Evolutionary conservation across 139 green algal species (phyloP).

Genomic region (Trebouxia sp.): DNA sequence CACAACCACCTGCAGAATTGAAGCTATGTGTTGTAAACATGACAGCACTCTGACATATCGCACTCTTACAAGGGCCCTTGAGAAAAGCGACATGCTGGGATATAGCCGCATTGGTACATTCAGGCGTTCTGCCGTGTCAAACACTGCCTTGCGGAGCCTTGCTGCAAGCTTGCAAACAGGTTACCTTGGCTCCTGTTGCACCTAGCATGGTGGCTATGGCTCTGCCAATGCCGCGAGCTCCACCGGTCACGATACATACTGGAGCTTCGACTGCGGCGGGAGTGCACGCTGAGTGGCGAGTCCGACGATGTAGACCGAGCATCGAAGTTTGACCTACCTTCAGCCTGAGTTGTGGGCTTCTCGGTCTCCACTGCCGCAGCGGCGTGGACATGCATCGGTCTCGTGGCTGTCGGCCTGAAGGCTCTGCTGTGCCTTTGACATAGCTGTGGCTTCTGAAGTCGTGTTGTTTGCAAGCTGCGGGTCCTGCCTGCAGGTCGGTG

Average conservation of each 20-base stretch:
- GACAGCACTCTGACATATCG: neutral
- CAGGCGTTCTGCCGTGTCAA: neutral
- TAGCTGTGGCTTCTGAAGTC: neutral
- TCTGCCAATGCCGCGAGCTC: slow-evolving; percentile 91
- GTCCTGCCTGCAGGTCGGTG: neutral
- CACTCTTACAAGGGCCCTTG: neutral
- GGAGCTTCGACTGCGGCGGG: slow-evolving; percentile 24
- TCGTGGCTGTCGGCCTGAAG: neutral
- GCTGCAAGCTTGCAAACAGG: neutral
- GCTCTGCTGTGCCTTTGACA: neutral
- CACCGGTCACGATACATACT: slow-evolving; percentile 84
- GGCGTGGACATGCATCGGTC: neutral
- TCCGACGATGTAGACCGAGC: too few relatives aligned
- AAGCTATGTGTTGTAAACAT: neutral
- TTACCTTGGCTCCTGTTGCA: slow-evolving; percentile 59
- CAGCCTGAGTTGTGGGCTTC: neutral
- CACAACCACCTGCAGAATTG: slow-evolving; percentile 67
- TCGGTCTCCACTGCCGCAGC: slow-evolving; percentile 4
- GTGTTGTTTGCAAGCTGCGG: neutral
- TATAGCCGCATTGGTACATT: neutral
- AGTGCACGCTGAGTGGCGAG: neutral
- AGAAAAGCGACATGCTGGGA: neutral
- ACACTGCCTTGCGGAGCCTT: neutral
- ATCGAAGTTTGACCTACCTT: neutral
- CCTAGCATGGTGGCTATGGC: slow-evolving; percentile 89